These are phyloP conservation scores for Annulohypoxylon moriforme DNA, from an alignment of 495 filamentous ascomycete species.

Conservation along the genomic window DNA sequence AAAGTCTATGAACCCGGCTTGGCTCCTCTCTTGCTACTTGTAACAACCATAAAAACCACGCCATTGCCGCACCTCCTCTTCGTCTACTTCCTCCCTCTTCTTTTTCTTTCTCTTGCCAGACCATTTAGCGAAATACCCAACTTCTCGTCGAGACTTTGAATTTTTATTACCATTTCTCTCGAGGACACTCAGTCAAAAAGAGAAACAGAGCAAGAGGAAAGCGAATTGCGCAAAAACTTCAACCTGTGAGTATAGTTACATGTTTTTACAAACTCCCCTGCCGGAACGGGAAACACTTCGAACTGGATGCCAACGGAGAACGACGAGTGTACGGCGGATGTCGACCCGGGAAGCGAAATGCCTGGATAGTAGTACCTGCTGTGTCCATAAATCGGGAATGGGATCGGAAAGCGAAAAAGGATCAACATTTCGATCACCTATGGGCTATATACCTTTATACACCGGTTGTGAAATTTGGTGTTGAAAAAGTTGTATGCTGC, in stretches of 20 bases:
- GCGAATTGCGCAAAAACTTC: constrained; percentile 9
- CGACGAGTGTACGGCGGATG: constrained; percentile 20
- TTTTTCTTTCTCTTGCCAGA: constrained; percentile 49
- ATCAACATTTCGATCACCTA: constrained; percentile 20
- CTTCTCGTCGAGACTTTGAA: constrained; percentile 37
- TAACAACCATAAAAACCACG: constrained; percentile 48
- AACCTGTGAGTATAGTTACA: constrained; percentile 36
- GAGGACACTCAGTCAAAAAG: constrained; percentile 13
- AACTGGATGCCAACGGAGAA: constrained; percentile 2
- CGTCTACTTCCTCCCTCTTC: constrained; percentile 24
- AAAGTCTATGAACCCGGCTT: constrained; percentile 40
- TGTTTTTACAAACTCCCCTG: constrained; percentile 21
- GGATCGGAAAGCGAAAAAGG: constrained; percentile 23
- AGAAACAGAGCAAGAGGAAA: constrained; percentile 3
- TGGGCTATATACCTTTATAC: constrained; percentile 17
- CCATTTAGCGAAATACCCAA: constrained; percentile 46
- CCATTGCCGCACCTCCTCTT: constrained; percentile 45
- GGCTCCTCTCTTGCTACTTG: constrained; percentile 34
- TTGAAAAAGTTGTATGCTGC: constrained; percentile 7
- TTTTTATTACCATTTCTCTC: constrained; percentile 34
- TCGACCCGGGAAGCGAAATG: constrained; percentile 28
- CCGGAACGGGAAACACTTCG: constrained; percentile 8
- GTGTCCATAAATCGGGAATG: constrained; percentile 31
- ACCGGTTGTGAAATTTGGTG: constrained; percentile 20
- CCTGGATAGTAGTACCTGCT: constrained; percentile 18